These are phyloP conservation scores for Diaporthe humulicola DNA, from an alignment of 2,329 filamentous ascomycete species.

Conservation along the genomic window DNA sequence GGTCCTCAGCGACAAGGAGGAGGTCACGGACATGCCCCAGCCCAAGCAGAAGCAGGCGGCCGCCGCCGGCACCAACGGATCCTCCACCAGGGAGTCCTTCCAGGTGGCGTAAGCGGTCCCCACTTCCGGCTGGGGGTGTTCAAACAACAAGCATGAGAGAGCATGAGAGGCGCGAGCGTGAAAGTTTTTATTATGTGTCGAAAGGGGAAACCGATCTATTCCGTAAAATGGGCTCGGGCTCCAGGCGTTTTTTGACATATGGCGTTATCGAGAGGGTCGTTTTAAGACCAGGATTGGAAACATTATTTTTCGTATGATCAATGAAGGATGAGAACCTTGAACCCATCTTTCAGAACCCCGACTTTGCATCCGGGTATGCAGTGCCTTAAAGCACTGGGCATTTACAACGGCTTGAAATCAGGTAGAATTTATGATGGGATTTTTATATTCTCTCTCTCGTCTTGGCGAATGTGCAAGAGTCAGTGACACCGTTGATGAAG, in stretches of 20 bases:
- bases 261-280: constrained; percentile 21
- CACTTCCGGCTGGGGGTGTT: too few species aligned
- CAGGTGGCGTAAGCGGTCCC: constrained; percentile 13
- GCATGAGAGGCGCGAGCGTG: constrained; percentile 16
- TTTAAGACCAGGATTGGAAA: neutral
- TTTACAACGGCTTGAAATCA: neutral
- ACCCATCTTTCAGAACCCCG: neutral
- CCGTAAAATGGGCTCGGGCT: constrained; percentile 3
- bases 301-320: constrained; percentile 16
- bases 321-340: constrained; percentile 17
- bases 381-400: neutral
- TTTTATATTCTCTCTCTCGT: neutral
- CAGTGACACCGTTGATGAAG: neutral
- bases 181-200: neutral
- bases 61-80: neutral
- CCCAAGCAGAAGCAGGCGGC: constrained; percentile 32
- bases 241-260: constrained; percentile 3
- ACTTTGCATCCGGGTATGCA: neutral
- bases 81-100: constrained; percentile 11
- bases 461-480: neutral
- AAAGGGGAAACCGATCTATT: neutral
- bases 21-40: constrained; percentile 49
- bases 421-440: neutral
- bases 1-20: constrained; percentile 66
- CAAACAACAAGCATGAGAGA: neutral